phyloP scores from a whole-genome alignment of 2,329 filamentous ascomycete species.

The Fusarium sp. region DNA sequence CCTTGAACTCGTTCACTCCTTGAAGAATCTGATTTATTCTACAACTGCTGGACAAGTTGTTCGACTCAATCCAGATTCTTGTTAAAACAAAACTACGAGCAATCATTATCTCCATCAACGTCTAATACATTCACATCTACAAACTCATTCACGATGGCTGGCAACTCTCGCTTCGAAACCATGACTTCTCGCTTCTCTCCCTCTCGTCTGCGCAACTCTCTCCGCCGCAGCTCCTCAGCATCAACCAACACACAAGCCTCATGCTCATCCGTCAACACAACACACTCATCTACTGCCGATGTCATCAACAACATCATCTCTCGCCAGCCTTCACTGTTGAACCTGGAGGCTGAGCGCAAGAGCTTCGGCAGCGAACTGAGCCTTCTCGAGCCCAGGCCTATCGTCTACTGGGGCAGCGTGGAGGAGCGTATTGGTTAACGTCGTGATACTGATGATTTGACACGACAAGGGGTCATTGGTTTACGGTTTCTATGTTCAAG shows the following conservation, averaged over 20 bases:
- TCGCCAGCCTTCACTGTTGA: conserved; percentile 70
- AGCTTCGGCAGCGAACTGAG: conserved; percentile 68
- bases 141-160: conserved; percentile 35
- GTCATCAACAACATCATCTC: conserved; percentile 73
- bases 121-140: conserved; percentile 1
- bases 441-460: conserved; percentile 17
- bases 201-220: conserved; percentile 65
- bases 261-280: conserved; percentile 63
- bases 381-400: conserved; percentile 73
- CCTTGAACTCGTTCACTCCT: conserved; percentile 29
- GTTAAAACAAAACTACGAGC: neutral
- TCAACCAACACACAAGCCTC: conserved; percentile 53
- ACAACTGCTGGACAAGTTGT: conserved; percentile 49
- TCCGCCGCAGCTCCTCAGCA: conserved; percentile 67
- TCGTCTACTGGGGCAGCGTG: conserved; percentile 75
- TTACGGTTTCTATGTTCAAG: conserved; percentile 17
- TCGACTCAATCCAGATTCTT: neutral
- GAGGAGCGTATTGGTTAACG: conserved; percentile 70
- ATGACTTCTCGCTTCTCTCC: conserved; percentile 67
- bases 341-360: conserved; percentile 70
- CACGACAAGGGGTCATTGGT: conserved; percentile 1
- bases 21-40: conserved; percentile 7
- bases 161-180: conserved; percentile 62
- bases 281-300: conserved; percentile 61
- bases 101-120: conserved; percentile 10